A percentile compares a stretch with the other conserved stretches of the same genome.
phyloP scores from a whole-genome alignment of 1,284 basidiomycete genomes.

The Papiliotrema flavescens region DNA sequence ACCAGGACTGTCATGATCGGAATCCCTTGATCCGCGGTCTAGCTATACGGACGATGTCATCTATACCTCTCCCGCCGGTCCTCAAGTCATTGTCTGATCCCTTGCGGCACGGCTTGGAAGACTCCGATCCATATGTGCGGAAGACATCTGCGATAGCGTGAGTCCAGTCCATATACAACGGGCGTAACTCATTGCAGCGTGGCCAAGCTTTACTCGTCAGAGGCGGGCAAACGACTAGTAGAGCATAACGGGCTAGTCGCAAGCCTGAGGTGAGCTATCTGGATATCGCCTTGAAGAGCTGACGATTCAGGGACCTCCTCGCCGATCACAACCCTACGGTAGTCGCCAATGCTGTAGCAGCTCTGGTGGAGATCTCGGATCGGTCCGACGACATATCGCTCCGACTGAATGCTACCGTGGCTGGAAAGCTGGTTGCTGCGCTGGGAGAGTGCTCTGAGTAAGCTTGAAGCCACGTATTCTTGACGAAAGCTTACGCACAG shows the following conservation, averaged over 20 bases:
- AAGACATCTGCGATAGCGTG: constrained; percentile 87
- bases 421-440: constrained; percentile 80
- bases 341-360: constrained; percentile 95
- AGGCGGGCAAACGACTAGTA: constrained; percentile 72
- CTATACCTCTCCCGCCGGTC: constrained; percentile 92
- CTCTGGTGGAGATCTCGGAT: constrained; percentile 77
- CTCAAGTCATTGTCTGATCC: constrained; percentile 95
- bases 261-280: constrained; percentile 63
- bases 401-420: constrained; percentile 47
- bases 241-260: constrained; percentile 91
- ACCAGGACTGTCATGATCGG: constrained; percentile 83
- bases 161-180: constrained; percentile 4
- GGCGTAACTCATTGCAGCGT: constrained; percentile 52
- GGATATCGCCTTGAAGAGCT: neutral
- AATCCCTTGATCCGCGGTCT: constrained; percentile 94
- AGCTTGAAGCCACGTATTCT: constrained; percentile 39
- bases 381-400: constrained; percentile 56
- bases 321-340: constrained; percentile 93
- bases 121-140: constrained; percentile 95
- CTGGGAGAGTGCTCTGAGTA: constrained; percentile 98
- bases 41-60: constrained; percentile 97
- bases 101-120: constrained; percentile 82
- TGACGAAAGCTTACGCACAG: constrained; percentile 50
- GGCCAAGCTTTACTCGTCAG: constrained; percentile 93
- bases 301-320: constrained; percentile 55